A percentile compares a stretch with the other conserved stretches of the same genome.
Evolutionary conservation across 495 filamentous ascomycete genomes (phyloP).

Genomic region (Aspergillus asperescens): DNA sequence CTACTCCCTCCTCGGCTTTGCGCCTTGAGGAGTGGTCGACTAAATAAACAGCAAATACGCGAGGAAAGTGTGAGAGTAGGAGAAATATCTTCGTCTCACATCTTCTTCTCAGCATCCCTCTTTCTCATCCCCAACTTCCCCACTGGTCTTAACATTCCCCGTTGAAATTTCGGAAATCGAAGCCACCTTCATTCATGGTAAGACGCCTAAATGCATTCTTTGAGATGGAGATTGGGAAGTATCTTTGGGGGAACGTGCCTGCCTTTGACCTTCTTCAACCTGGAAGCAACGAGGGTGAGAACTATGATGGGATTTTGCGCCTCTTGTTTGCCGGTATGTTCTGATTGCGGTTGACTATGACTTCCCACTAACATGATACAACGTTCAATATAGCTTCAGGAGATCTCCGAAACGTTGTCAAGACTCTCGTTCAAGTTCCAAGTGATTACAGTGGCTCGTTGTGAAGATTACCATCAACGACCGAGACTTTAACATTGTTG

Average conservation of each 20-base stretch:
- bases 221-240: too few relatives aligned
- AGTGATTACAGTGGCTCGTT: slow-evolving; percentile 15
- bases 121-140: too few relatives aligned
- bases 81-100: too few relatives aligned
- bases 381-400: slow-evolving; percentile 45
- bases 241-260: slow-evolving; percentile 36
- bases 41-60: too few relatives aligned
- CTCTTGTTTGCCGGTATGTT: slow-evolving; percentile 39
- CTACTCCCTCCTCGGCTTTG: too few relatives aligned
- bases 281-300: slow-evolving; percentile 37
- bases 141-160: not conserved
- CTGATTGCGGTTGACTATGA: not conserved
- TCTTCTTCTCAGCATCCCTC: too few relatives aligned
- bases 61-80: too few relatives aligned
- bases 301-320: slow-evolving; percentile 23
- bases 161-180: too few relatives aligned
- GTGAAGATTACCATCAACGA: slow-evolving; percentile 39
- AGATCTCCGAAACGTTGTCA: slow-evolving; percentile 41
- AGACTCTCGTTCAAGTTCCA: slow-evolving; percentile 33
- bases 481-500: slow-evolving; percentile 35
- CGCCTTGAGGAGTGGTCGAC: too few relatives aligned
- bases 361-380: too few relatives aligned
- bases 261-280: slow-evolving; percentile 42
- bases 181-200: not conserved
- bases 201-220: too few relatives aligned